Evolutionary conservation across 176 grass and related monocot genomes (phyloP).

Genomic region (Sorghum bicolor): Sorghum_bicolor_NCBIv3 NC_012872.2:56253001-56253500

Average conservation of each 20-base stretch:
- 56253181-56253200: constrained; percentile 50
- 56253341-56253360: background rate
- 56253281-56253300: background rate
- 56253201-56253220: constrained; percentile 19
- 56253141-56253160: background rate
- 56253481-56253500: background rate
- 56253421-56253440: constrained; percentile 31
- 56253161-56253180: background rate
- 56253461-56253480: constrained; percentile 36
- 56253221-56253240: background rate
- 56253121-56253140: background rate
- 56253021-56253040: too few relatives aligned
- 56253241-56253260: background rate
- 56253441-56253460: constrained; percentile 36
- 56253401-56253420: constrained; percentile 31
- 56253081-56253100: constrained; percentile 1
- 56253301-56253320: background rate
- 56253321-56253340: too few relatives aligned
- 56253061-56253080: background rate
- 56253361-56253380: constrained; percentile 5
- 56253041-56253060: background rate
- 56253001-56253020: too few relatives aligned
- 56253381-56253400: constrained; percentile 46
- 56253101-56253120: constrained; percentile 1
- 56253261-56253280: background rate